Percentiles rank a stretch among this genome's conserved stretches.
Conservation (phyloP, 1,284 basidiomycete genomes). For the Fomitopsis palustris region DNA sequence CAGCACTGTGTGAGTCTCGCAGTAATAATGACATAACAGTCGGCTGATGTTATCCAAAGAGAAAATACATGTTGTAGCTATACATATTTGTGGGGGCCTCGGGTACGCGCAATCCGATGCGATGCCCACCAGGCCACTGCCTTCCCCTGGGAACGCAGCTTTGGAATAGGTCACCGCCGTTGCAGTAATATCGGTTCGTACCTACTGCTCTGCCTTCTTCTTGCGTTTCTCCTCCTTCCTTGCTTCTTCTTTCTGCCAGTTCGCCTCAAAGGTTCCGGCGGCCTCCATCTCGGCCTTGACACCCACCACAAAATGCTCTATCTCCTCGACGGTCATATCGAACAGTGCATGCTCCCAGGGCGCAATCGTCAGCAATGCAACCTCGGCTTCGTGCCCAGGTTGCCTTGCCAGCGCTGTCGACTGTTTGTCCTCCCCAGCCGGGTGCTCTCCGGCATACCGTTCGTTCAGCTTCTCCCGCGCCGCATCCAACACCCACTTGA, state of each 20-base stretch:
- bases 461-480: slow-evolving; percentile 40
- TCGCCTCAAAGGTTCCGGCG: slow-evolving; percentile 17
- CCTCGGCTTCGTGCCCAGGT: background rate
- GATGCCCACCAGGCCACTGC: no score
- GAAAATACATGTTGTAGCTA: no score
- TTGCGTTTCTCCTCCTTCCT: slow-evolving; percentile 11
- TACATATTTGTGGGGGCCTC: no score
- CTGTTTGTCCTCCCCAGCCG: background rate
- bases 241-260: slow-evolving; percentile 20
- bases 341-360: slow-evolving; percentile 25
- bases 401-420: background rate
- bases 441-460: background rate
- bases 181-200: no score
- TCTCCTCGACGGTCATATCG: slow-evolving; percentile 23
- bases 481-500: slow-evolving; percentile 48
- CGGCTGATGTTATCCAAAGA: background rate
- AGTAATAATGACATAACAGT: background rate
- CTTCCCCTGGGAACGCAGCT: no score
- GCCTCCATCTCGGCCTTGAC: slow-evolving; percentile 26
- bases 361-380: slow-evolving; percentile 1
- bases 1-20: background rate
- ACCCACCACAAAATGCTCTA: slow-evolving; percentile 19
- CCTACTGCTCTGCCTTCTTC: background rate
- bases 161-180: no score
- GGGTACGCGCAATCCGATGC: no score